phyloP scores from a whole-genome alignment of 768 basidiomycete genomes.

The Gloeostereum incarnatum region DNA sequence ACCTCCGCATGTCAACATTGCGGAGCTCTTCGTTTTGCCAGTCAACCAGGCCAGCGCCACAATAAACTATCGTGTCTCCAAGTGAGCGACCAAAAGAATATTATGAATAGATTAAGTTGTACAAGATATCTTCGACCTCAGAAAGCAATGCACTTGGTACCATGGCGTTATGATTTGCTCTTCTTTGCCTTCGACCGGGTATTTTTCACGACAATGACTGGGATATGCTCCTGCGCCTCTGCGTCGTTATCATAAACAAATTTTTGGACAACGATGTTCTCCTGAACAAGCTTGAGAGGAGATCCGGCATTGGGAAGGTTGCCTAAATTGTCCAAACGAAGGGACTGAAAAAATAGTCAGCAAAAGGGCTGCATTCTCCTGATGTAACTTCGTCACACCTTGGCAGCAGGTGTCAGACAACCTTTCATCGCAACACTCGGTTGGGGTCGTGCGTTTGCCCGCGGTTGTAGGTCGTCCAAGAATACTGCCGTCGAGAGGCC shows the following conservation, averaged over 20 bases:
- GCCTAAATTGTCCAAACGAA: slow-evolving; percentile 62
- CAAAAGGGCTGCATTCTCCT: slow-evolving; percentile 2
- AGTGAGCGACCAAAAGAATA: slow-evolving; percentile 10
- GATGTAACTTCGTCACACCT: slow-evolving; percentile 32
- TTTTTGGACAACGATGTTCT: slow-evolving; percentile 67
- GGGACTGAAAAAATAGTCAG: slow-evolving; percentile 27
- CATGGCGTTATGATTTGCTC: slow-evolving; percentile 21
- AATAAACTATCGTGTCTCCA: slow-evolving; percentile 44
- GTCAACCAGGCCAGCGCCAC: slow-evolving; percentile 72
- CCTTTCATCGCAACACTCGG: slow-evolving; percentile 40
- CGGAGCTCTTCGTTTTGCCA: slow-evolving; percentile 69
- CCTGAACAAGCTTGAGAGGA: slow-evolving; percentile 46
- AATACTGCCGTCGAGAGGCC: slow-evolving; percentile 54
- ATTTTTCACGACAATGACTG: slow-evolving; percentile 31
- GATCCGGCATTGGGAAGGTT: slow-evolving; percentile 53
- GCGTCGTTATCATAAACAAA: slow-evolving; percentile 74
- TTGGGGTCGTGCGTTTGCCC: slow-evolving; percentile 31
- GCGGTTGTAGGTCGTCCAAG: slow-evolving; percentile 54
- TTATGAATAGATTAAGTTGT: slow-evolving; percentile 10
- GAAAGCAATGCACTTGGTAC: too few relatives aligned
- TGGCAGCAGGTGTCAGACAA: slow-evolving; percentile 58
- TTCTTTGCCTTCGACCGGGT: slow-evolving; percentile 53
- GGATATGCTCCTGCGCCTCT: slow-evolving; percentile 19
- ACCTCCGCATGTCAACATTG: slow-evolving; percentile 88
- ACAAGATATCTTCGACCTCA: too few relatives aligned